Evolutionary conservation across 495 filamentous ascomycete species (phyloP), one percentile per base, ranked within the genome.

Genomic region (Pseudomonodictys pantanalensis): DNA sequence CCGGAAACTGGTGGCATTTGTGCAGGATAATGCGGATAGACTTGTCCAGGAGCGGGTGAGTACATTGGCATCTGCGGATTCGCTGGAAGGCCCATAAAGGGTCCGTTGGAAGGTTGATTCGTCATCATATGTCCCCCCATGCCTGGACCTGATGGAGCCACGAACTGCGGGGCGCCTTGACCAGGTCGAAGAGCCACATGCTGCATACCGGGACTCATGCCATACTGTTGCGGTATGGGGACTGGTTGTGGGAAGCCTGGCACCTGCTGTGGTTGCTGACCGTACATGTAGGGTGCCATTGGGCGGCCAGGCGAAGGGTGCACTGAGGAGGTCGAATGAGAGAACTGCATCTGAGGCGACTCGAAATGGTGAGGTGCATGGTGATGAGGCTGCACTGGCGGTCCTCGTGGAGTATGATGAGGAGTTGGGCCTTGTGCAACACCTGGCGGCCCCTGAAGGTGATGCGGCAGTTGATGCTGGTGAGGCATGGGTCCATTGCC

Each of bases 281-380:
- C 92, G 32, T 86, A 83, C 69, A 91, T 81, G 30, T 82, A 79
- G 11, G 80, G 78, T 46, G 81, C 85, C 47, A 83, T 82, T 68
- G 91, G 80, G 32, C 91, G 81, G n/a, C n/a, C n/a, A 25, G 92
- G 91, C 7, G 92, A 95, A 3, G 85, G 86, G 61, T 82, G 83
- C 1, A 90, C 86, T 54, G 91, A 87, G 0, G 86, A 62, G 8
- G 26, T 57, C 0, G 67, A 86, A 18, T 86, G 85, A 28, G 86
- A 90, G 69, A 91, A 81, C 60, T 86, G 85, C 89, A 96, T 93
- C 51, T 89, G 83, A 68, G 93, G 90, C 55, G 89, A 88, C 58
- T 95, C 89, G 60, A 83, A 81, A 58, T 83, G 82, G 66, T 84
- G 90, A 39, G 84, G 78, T 28, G 77, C 79, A 26, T 84, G 75